Conservation (phyloP, 768 basidiomycete species). For the Lepiota venenata region DNA sequence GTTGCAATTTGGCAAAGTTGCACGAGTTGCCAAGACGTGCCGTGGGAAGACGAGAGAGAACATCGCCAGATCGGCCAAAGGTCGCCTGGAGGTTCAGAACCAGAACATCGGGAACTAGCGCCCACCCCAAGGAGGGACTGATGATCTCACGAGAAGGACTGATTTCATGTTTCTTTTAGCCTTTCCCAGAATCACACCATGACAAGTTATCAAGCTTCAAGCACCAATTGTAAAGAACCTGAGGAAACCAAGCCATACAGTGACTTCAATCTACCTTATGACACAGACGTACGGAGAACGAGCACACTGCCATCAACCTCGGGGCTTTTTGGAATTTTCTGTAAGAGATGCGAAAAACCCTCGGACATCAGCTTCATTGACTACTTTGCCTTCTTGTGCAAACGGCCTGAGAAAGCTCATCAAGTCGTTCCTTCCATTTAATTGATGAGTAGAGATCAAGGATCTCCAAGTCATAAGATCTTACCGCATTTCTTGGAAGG, state of each 20-base stretch:
- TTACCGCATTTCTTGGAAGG: conserved; percentile 82
- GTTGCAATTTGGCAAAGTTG: no score
- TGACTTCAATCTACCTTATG: neutral
- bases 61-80: neutral
- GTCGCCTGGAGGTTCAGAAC: neutral
- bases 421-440: conserved; percentile 58
- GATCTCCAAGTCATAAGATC: conserved; percentile 17
- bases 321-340: conserved; percentile 30
- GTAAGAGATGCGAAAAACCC: conserved; percentile 59
- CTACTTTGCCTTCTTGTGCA: conserved; percentile 72
- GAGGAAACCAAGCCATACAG: neutral
- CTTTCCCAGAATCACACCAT: neutral
- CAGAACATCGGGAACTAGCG: neutral
- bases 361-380: conserved; percentile 68
- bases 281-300: neutral
- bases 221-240: neutral
- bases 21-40: no score
- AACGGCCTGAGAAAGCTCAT: conserved; percentile 74
- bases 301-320: neutral
- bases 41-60: neutral
- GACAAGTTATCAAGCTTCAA: neutral
- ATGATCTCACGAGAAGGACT: neutral
- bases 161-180: neutral
- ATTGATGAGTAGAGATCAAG: neutral
- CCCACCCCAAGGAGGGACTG: neutral